phyloP scores from a whole-genome alignment of 768 basidiomycete species.

The Symmetrospora coprosmae region DNA sequence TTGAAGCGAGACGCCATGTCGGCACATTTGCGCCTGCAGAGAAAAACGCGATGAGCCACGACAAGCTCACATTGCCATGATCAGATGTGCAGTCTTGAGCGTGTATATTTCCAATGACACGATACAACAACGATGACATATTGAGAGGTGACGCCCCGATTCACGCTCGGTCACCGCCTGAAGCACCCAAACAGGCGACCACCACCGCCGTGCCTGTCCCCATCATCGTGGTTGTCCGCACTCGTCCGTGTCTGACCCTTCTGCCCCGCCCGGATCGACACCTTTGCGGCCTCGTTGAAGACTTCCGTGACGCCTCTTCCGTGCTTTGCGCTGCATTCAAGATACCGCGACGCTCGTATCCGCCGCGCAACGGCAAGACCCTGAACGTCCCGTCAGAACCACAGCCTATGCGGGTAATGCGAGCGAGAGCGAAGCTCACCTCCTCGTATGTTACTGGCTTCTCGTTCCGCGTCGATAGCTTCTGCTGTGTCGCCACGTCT shows the following conservation, averaged over 20 bases:
- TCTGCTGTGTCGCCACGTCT: slow-evolving; percentile 56
- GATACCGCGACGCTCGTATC: slow-evolving; percentile 89
- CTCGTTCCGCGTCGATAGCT: slow-evolving; percentile 54
- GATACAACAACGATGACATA: too few relatives aligned
- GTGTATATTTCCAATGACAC: too few relatives aligned
- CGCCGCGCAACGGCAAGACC: slow-evolving; percentile 90
- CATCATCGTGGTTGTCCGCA: background rate
- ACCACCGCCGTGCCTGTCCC: slow-evolving; percentile 10
- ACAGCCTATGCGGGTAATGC: background rate
- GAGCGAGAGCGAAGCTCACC: slow-evolving; percentile 40
- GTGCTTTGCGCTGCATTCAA: slow-evolving; percentile 95
- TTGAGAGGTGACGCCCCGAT: too few relatives aligned
- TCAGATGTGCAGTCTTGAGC: too few relatives aligned
- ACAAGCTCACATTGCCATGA: too few relatives aligned
- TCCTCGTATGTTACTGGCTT: slow-evolving; percentile 82
- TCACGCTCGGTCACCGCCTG: slow-evolving; percentile 1
- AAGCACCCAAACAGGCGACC: slow-evolving; percentile 16
- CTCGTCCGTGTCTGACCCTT: slow-evolving; percentile 17
- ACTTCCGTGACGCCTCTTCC: slow-evolving; percentile 88
- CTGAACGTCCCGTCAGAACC: slow-evolving; percentile 40
- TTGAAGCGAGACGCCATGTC: too few relatives aligned
- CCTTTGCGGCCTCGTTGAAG: slow-evolving; percentile 73
- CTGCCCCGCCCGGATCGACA: slow-evolving; percentile 38
- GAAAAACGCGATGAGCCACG: too few relatives aligned
- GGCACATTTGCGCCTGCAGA: too few relatives aligned